Evolutionary conservation across 1,284 basidiomycete genomes (phyloP).

Genomic region (Puccinia hordei): DNA sequence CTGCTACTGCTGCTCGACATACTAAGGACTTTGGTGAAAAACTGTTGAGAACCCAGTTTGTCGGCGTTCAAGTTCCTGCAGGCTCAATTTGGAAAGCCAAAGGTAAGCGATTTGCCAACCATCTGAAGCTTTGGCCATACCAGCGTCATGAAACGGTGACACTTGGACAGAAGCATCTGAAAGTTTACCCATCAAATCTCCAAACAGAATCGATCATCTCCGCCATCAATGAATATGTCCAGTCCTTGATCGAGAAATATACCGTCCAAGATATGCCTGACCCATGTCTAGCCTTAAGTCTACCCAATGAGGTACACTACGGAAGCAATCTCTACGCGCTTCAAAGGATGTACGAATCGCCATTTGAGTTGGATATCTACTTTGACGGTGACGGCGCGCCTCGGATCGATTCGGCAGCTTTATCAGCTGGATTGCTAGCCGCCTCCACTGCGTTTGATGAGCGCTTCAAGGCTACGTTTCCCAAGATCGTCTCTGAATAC

Average conservation of each 20-base stretch:
- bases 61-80: conserved; percentile 68
- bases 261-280: conserved; percentile 67
- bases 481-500: conserved; percentile 64
- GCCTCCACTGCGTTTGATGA: conserved; percentile 68
- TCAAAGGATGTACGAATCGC: conserved; percentile 77
- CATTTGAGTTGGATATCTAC: conserved; percentile 82
- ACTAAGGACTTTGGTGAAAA: conserved; percentile 67
- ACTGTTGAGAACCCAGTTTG: conserved; percentile 72
- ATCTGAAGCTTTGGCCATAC: not conserved
- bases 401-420: conserved; percentile 65
- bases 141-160: not conserved
- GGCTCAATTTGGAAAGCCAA: conserved; percentile 81
- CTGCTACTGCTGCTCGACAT: conserved; percentile 65
- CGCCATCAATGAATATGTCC: conserved; percentile 67
- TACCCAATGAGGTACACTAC: conserved; percentile 71
- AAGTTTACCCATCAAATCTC: not conserved
- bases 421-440: conserved; percentile 69
- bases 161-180: not conserved
- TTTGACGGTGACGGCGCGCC: conserved; percentile 71
- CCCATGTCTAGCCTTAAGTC: conserved; percentile 73
- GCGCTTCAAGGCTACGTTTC: conserved; percentile 72
- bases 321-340: conserved; percentile 79
- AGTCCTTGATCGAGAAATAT: conserved; percentile 66
- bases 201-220: conserved; percentile 69
- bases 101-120: conserved; percentile 62